Evolutionary conservation across 164 flowering plant species (phyloP).

Genomic region (Vitis rupestris): DNA sequence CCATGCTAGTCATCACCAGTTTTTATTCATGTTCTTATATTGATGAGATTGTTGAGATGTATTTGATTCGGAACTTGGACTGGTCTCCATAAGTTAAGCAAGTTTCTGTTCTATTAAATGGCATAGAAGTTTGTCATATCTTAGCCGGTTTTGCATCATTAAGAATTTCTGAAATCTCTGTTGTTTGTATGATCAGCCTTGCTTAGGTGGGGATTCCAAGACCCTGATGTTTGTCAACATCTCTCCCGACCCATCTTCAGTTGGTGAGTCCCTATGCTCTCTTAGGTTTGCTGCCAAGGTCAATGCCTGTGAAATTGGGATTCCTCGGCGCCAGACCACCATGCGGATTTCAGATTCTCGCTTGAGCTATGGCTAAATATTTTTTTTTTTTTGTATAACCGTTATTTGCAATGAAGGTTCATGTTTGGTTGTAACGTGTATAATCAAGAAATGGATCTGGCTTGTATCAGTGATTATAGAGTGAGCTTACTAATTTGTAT

Average conservation of each 20-base stretch:
- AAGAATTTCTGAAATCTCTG: background rate
- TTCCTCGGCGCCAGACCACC: conserved; percentile 75
- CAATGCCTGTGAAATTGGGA: conserved; percentile 92
- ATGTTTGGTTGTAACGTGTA: conserved; percentile 5
- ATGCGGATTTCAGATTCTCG: conserved; percentile 58
- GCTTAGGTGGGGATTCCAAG: conserved; percentile 95
- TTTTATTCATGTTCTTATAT: too few species aligned
- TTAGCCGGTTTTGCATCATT: background rate
- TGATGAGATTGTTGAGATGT: too few species aligned
- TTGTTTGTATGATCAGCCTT: conserved; percentile 54
- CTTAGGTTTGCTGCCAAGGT: conserved; percentile 92
- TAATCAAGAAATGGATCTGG: conserved; percentile 1
- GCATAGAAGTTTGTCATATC: too few species aligned
- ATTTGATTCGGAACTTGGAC: too few species aligned
- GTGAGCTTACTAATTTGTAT: background rate
- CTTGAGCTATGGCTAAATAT: conserved; percentile 62
- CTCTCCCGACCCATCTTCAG: conserved; percentile 79
- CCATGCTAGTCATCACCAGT: too few species aligned
- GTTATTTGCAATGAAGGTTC: background rate
- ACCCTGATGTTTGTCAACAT: conserved; percentile 91
- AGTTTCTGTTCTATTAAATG: too few species aligned
- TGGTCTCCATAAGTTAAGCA: too few species aligned
- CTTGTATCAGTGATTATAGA: conserved; percentile 7
- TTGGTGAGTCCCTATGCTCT: conserved; percentile 83
- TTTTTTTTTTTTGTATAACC: background rate